Percentiles rank a stretch among this genome's conserved stretches.
Evolutionary conservation across 2,329 filamentous ascomycete species (phyloP).

Genomic region (Huntiella omanensis): DNA sequence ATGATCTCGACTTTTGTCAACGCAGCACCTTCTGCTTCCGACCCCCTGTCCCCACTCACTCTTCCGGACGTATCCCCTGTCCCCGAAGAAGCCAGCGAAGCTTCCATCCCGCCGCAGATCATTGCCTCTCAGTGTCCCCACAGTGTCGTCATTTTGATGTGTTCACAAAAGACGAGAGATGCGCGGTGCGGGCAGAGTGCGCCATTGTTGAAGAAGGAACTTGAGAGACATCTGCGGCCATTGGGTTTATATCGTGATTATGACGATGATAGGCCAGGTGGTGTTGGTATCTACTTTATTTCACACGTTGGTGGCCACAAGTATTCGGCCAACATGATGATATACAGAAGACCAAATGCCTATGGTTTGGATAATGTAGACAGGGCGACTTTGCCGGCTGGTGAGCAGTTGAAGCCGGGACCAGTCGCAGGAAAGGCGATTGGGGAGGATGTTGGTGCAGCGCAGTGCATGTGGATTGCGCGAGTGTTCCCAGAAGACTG

Average conservation of each 20-base stretch:
- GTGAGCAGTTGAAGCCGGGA: slow-evolving; percentile 17
- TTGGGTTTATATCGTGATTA: slow-evolving; percentile 72
- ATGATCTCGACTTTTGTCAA: slow-evolving; percentile 56
- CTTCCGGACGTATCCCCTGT: slow-evolving; percentile 20
- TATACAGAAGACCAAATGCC: slow-evolving; percentile 53
- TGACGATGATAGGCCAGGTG: slow-evolving; percentile 73
- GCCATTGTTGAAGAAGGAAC: slow-evolving; percentile 69
- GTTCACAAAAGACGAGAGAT: slow-evolving; percentile 86
- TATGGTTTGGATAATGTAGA: slow-evolving; percentile 30
- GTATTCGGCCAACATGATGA: slow-evolving; percentile 83
- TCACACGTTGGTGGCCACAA: slow-evolving; percentile 94
- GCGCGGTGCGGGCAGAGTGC: slow-evolving; percentile 88
- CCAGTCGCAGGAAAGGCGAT: slow-evolving; percentile 18
- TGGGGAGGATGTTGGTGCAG: slow-evolving; percentile 37
- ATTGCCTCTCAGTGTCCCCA: slow-evolving; percentile 49
- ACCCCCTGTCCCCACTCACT: slow-evolving; percentile 30
- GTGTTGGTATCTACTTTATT: slow-evolving; percentile 91
- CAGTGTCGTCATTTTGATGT: slow-evolving; percentile 73
- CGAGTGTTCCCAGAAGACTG: slow-evolving; percentile 73
- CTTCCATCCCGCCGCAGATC: slow-evolving; percentile 14
- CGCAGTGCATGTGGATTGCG: slow-evolving; percentile 85
- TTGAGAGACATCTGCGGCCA: slow-evolving; percentile 73
- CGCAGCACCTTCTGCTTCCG: slow-evolving; percentile 52
- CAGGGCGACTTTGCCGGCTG: slow-evolving; percentile 13
- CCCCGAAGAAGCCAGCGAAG: slow-evolving; percentile 17